These are phyloP conservation scores for cucumber (Cucumis sativus) DNA, from an alignment of 306 rosid genomes.

Conservation along the genomic window DNA sequence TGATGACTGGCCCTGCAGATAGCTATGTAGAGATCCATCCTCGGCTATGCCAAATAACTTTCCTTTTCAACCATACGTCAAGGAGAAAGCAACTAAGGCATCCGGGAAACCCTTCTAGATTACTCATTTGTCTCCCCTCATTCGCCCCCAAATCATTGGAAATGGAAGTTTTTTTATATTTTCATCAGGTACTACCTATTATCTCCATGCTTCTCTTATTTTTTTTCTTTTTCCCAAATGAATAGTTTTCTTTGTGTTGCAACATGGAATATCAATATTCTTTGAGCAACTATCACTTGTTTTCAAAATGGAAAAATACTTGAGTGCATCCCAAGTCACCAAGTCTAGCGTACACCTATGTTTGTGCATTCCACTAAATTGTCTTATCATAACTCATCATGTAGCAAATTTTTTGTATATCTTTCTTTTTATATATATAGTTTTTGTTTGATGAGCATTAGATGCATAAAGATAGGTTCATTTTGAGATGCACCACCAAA, in stretches of 20 bases:
- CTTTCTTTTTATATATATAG: no score
- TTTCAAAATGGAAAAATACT: no score
- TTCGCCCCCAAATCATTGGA: constrained; percentile 24
- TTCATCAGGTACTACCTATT: constrained; percentile 36
- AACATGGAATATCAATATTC: background rate
- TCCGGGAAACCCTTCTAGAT: background rate
- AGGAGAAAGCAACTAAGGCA: constrained; percentile 2
- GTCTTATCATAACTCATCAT: no score
- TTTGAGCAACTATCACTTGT: background rate
- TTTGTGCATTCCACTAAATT: no score
- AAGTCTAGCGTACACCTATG: no score
- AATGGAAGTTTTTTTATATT: constrained; percentile 16
- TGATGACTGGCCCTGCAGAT: constrained; percentile 17
- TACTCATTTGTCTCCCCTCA: constrained; percentile 12
- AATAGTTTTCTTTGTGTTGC: no score
- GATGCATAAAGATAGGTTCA: no score
- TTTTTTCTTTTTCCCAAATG: no score
- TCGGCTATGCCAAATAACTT: background rate
- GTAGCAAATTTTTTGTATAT: no score
- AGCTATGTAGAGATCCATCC: background rate
- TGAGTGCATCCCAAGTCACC: no score
- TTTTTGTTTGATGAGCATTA: no score
- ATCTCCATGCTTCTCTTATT: background rate
- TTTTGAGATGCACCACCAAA: no score
- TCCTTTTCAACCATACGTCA: constrained; percentile 10